phyloP scores from a whole-genome alignment of 2,329 filamentous ascomycete genomes.

The Epichloe scottii region DNA sequence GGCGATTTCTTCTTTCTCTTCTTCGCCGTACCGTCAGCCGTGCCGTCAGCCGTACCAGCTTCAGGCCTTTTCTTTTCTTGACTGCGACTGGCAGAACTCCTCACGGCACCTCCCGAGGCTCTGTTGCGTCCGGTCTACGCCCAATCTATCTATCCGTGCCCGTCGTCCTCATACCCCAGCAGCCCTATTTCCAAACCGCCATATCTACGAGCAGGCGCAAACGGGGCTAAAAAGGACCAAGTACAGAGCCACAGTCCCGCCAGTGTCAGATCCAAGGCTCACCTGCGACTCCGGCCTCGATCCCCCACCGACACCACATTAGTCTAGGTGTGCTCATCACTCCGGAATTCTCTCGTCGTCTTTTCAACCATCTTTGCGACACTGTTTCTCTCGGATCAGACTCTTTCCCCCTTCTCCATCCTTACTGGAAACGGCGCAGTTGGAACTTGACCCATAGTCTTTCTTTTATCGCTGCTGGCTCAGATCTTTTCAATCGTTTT shows the following conservation, averaged over 20 bases:
- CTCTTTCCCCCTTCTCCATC: conserved; percentile 13
- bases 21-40: not conserved
- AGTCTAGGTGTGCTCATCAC: not conserved
- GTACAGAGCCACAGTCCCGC: conserved; percentile 1
- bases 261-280: not conserved
- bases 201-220: not conserved
- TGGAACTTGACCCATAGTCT: conserved; percentile 6
- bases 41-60: not conserved
- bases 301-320: not conserved
- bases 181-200: not conserved
- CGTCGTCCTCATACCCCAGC: not conserved
- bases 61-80: not conserved
- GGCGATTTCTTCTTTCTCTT: not conserved
- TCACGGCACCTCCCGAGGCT: not conserved
- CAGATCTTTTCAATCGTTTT: conserved; percentile 27
- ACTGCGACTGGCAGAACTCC: not conserved
- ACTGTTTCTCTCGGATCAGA: conserved; percentile 6
- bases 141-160: not conserved
- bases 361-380: not conserved
- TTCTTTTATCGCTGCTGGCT: conserved; percentile 39
- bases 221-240: not conserved
- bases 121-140: not conserved
- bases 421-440: conserved; percentile 4
- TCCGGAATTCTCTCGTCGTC: not conserved
- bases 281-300: not conserved